A percentile compares a stretch with the other conserved stretches of the same genome.
Evolutionary conservation across 805 yeast species (phyloP).

Genomic region (Candida peoriensis): DNA sequence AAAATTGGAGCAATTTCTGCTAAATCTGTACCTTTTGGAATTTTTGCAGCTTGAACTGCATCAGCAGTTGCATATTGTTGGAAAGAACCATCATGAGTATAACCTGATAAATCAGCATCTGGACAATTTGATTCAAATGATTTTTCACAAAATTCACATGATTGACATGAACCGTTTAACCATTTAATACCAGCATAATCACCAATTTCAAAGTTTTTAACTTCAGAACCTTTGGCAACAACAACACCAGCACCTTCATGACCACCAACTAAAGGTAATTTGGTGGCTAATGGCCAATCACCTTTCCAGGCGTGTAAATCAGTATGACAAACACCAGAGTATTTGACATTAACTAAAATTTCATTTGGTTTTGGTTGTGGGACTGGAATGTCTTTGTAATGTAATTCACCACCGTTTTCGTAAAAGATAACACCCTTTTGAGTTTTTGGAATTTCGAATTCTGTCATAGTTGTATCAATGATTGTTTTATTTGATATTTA

Average conservation of each 20-base stretch:
- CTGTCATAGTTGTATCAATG: not conserved
- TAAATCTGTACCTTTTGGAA: slow-evolving; percentile 50
- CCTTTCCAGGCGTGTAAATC: slow-evolving; percentile 56
- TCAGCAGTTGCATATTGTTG: slow-evolving; percentile 64
- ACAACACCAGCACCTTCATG: slow-evolving; percentile 74
- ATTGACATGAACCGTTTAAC: slow-evolving; percentile 63
- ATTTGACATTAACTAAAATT: slow-evolving; percentile 50
- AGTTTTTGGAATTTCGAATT: slow-evolving; percentile 31
- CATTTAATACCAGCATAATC: slow-evolving; percentile 66
- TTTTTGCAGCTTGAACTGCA: slow-evolving; percentile 57
- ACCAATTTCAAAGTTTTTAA: slow-evolving; percentile 56
- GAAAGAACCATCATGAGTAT: slow-evolving; percentile 48
- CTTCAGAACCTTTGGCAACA: slow-evolving; percentile 57
- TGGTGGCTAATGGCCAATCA: slow-evolving; percentile 55
- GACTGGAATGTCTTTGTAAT: slow-evolving; percentile 47
- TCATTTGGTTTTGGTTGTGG: slow-evolving; percentile 55
- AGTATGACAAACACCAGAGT: slow-evolving; percentile 66
- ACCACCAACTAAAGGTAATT: slow-evolving; percentile 64
- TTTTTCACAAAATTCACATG: slow-evolving; percentile 59
- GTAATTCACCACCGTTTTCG: slow-evolving; percentile 41
- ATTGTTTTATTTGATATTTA: not conserved
- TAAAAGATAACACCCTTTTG: slow-evolving; percentile 51
- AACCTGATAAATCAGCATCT: slow-evolving; percentile 66
- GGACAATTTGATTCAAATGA: slow-evolving; percentile 63
- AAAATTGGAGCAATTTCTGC: slow-evolving; percentile 56